Evolutionary conservation across 225 moss, liverwort and hornwort species (phyloP).

Genomic region (Marchantia polymorpha): DNA sequence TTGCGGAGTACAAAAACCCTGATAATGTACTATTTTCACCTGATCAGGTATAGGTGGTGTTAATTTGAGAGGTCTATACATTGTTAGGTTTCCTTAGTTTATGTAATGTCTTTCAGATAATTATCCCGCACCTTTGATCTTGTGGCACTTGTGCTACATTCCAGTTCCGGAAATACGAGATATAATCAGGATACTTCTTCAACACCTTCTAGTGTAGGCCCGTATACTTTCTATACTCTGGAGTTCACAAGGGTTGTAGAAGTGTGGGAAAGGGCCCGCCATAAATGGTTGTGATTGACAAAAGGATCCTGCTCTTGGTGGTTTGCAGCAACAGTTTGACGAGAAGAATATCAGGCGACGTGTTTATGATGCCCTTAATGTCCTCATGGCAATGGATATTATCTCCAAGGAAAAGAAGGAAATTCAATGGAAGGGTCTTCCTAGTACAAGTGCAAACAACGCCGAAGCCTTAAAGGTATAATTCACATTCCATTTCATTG

Average conservation of each 20-base stretch:
- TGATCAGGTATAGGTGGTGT: constrained; percentile 59
- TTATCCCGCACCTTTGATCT: too few species aligned
- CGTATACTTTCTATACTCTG: too few species aligned
- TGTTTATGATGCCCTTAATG: constrained; percentile 97
- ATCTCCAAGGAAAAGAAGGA: constrained; percentile 97
- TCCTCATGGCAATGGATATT: constrained; percentile 98
- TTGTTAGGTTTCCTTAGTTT: too few species aligned
- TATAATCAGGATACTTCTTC: too few species aligned
- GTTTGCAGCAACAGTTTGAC: constrained; percentile 96
- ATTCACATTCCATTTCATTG: background rate
- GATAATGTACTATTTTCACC: constrained; percentile 81
- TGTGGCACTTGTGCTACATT: too few species aligned
- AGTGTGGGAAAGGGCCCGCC: background rate
- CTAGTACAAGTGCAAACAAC: constrained; percentile 81
- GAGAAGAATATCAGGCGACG: constrained; percentile 95
- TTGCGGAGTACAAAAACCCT: constrained; percentile 91
- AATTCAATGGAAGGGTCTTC: constrained; percentile 97
- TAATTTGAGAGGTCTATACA: too few species aligned
- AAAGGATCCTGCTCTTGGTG: background rate
- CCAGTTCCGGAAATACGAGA: too few species aligned
- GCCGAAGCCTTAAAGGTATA: constrained; percentile 78
- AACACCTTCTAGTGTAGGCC: too few species aligned
- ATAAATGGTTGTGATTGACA: background rate
- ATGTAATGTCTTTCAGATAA: too few species aligned
- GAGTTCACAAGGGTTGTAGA: too few species aligned